These are phyloP conservation scores for Fomitiporia mediterranea DNA, from an alignment of 1,284 basidiomycete species.

Conservation along the genomic window DNA sequence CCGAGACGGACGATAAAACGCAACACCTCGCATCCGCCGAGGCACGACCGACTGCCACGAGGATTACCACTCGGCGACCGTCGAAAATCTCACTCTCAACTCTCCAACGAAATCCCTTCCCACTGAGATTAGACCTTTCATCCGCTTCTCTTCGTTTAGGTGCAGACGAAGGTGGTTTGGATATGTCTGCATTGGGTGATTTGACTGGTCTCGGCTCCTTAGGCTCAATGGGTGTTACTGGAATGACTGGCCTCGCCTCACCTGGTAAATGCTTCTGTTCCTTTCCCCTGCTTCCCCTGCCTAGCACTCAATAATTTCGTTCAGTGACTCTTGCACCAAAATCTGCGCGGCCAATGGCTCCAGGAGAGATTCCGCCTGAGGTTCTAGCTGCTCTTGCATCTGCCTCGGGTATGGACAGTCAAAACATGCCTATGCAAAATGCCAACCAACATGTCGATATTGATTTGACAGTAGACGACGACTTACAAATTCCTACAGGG, in stretches of 20 bases:
- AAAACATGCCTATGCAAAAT: not conserved
- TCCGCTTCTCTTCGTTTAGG: constrained; percentile 55
- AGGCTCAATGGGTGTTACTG: constrained; percentile 18
- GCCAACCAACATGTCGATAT: constrained; percentile 30
- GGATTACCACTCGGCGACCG: constrained; percentile 42
- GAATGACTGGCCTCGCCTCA: constrained; percentile 49
- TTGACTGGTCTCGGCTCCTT: constrained; percentile 19
- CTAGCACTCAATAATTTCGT: not conserved
- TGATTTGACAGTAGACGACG: constrained; percentile 41
- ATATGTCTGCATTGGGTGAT: constrained; percentile 35
- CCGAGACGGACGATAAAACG: not conserved
- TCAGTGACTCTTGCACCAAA: constrained; percentile 70
- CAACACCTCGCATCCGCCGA: constrained; percentile 12
- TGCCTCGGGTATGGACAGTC: constrained; percentile 28
- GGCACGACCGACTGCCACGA: constrained; percentile 20
- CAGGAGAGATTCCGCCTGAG: constrained; percentile 51
- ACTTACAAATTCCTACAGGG: constrained; percentile 26
- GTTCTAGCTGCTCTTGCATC: constrained; percentile 57
- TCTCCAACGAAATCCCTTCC: constrained; percentile 61
- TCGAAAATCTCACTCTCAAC: constrained; percentile 75
- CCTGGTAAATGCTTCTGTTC: constrained; percentile 32
- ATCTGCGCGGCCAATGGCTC: constrained; percentile 54
- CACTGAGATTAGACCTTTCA: constrained; percentile 70
- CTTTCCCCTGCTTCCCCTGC: not conserved
- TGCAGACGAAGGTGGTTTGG: constrained; percentile 52